phyloP scores from a whole-genome alignment of 148 eudicot species.

The Chenopodium album region DNA sequence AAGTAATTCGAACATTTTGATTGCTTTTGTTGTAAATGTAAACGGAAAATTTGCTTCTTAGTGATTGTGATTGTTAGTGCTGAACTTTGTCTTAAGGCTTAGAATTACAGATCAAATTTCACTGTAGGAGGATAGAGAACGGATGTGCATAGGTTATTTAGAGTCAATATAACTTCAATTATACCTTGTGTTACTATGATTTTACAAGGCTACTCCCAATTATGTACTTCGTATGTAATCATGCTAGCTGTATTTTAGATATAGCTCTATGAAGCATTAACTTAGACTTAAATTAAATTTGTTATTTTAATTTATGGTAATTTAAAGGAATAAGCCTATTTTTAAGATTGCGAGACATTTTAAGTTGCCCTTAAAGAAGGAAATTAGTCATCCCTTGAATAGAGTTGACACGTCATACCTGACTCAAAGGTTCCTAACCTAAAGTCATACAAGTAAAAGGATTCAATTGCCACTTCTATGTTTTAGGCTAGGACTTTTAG shows the following conservation, averaged over 20 bases:
- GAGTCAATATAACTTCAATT: too few species aligned
- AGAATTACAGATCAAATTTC: background rate
- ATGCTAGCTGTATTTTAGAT: background rate
- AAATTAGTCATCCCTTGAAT: background rate
- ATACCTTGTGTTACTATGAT: background rate
- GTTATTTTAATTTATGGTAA: background rate
- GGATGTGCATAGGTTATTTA: background rate
- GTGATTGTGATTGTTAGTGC: background rate
- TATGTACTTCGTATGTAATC: background rate
- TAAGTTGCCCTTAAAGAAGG: background rate
- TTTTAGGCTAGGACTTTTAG: too few species aligned
- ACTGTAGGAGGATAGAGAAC: background rate
- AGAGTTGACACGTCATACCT: background rate
- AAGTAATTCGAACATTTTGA: background rate
- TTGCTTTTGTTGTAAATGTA: background rate
- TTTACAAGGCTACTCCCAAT: background rate
- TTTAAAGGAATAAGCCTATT: background rate
- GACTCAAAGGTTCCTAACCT: background rate
- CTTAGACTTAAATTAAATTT: background rate
- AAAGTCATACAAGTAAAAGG: too few species aligned
- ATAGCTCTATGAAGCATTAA: background rate
- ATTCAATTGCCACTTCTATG: too few species aligned
- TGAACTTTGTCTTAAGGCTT: background rate
- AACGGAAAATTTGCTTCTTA: background rate
- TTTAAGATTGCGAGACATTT: background rate